A percentile compares a stretch with the other conserved stretches of the same genome.
Conservation (phyloP, 345 rosid genomes). For the Populus pruinosa region DNA sequence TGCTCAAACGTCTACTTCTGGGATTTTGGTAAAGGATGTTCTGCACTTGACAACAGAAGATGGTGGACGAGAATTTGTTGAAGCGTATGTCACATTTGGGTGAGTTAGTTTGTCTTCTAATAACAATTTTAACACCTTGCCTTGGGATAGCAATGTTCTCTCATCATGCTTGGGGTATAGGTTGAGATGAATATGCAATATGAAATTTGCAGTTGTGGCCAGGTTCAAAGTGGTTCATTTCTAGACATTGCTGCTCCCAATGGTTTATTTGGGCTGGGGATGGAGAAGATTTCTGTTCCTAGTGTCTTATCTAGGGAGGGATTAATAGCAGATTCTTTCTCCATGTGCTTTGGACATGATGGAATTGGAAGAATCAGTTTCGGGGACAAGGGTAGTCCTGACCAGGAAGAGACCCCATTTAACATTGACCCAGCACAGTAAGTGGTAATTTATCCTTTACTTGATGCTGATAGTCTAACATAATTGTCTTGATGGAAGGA, state of each 20-base stretch:
- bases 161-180: slow-evolving; percentile 1
- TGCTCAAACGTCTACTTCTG: slow-evolving; percentile 80
- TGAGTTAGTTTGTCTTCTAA: slow-evolving; percentile 17
- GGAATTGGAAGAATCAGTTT: slow-evolving; percentile 88
- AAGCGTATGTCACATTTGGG: slow-evolving; percentile 76
- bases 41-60: slow-evolving; percentile 63
- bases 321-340: slow-evolving; percentile 70
- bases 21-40: slow-evolving; percentile 74
- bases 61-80: slow-evolving; percentile 37
- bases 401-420: slow-evolving; percentile 81
- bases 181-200: slow-evolving; percentile 25
- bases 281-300: slow-evolving; percentile 86
- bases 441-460: slow-evolving; percentile 49
- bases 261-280: slow-evolving; percentile 83
- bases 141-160: background rate
- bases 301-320: slow-evolving; percentile 76
- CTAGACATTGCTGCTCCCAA: slow-evolving; percentile 84
- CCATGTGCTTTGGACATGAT: slow-evolving; percentile 82
- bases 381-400: slow-evolving; percentile 78
- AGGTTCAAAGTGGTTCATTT: slow-evolving; percentile 89
- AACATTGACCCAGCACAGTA: slow-evolving; percentile 76
- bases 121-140: background rate
- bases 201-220: slow-evolving; percentile 84
- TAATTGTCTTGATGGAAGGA: background rate
- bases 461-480: slow-evolving; percentile 13